Conservation (phyloP, 139 green algal genomes). For the Chlorella vulgaris region DNA sequence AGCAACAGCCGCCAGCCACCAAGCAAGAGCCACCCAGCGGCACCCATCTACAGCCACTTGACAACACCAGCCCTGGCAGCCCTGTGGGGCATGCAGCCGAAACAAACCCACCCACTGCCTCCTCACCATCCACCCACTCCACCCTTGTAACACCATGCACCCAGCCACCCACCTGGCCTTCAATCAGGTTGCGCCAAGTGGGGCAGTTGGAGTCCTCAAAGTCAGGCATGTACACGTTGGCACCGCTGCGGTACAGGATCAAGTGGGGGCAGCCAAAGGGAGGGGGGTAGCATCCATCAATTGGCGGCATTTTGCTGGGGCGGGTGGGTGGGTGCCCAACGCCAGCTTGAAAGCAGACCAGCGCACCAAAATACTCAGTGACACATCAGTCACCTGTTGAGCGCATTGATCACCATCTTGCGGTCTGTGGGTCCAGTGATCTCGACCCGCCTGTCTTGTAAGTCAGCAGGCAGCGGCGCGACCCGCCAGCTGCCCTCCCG, state of each 20-base stretch:
- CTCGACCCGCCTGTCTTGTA: constrained; percentile 85
- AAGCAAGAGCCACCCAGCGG: no score
- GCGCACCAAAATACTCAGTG: not conserved
- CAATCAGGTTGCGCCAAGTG: constrained; percentile 65
- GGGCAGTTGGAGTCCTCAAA: constrained; percentile 88
- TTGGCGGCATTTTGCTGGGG: not conserved
- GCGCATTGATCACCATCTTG: constrained; percentile 95
- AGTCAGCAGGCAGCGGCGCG: constrained; percentile 64
- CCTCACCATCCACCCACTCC: no score
- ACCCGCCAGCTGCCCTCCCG: constrained; percentile 74
- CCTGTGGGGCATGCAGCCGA: not conserved
- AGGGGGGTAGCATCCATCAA: not conserved
- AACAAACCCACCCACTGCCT: no score
- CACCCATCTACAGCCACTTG: no score
- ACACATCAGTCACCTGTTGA: constrained; percentile 63
- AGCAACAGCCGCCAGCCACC: no score
- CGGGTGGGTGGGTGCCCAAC: no score
- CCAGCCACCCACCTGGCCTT: constrained; percentile 41
- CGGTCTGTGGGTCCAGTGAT: constrained; percentile 87
- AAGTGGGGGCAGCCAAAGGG: not conserved
- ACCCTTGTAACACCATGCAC: no score
- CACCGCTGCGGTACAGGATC: constrained; percentile 46
- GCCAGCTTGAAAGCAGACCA: not conserved
- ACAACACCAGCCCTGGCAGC: no score
- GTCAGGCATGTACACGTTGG: constrained; percentile 86